Conservation (phyloP, 139 green algal genomes). For the Spirogloea muscicola region DNA sequence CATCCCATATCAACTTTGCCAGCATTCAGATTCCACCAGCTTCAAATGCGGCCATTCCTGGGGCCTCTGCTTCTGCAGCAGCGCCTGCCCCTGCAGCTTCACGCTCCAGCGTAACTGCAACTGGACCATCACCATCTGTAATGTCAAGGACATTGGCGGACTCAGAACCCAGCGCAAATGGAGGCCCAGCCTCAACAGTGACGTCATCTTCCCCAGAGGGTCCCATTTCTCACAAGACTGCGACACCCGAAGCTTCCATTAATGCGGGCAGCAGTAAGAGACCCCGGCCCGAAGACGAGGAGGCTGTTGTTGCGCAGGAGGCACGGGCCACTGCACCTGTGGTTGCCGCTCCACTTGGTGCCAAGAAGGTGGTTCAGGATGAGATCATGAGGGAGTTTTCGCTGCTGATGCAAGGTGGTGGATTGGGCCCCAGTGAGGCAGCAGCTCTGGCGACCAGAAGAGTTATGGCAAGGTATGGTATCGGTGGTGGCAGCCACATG, state of each 20-base stretch:
- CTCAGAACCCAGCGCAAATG: not conserved
- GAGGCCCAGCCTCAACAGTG: not conserved
- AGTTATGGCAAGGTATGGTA: slow-evolving; percentile 21
- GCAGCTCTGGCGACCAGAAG: slow-evolving; percentile 10
- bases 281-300: too few species aligned
- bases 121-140: not conserved
- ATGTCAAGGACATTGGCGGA: too few species aligned
- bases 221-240: too few species aligned
- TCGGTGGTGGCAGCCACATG: slow-evolving; percentile 5
- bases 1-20: slow-evolving; percentile 4
- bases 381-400: slow-evolving; percentile 35
- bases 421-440: slow-evolving; percentile 22
- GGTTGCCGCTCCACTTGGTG: not conserved
- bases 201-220: too few species aligned
- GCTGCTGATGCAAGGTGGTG: slow-evolving; percentile 20
- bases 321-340: too few species aligned
- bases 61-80: not conserved
- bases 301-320: too few species aligned
- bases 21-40: not conserved
- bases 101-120: not conserved
- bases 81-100: not conserved
- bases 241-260: not conserved
- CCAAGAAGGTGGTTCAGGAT: slow-evolving; percentile 19
- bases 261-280: not conserved
- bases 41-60: not conserved